A percentile compares a stretch with the other conserved stretches of the same genome.
Evolutionary conservation across 768 basidiomycete genomes (phyloP).

Genomic region (Termitomyces sp.): DNA sequence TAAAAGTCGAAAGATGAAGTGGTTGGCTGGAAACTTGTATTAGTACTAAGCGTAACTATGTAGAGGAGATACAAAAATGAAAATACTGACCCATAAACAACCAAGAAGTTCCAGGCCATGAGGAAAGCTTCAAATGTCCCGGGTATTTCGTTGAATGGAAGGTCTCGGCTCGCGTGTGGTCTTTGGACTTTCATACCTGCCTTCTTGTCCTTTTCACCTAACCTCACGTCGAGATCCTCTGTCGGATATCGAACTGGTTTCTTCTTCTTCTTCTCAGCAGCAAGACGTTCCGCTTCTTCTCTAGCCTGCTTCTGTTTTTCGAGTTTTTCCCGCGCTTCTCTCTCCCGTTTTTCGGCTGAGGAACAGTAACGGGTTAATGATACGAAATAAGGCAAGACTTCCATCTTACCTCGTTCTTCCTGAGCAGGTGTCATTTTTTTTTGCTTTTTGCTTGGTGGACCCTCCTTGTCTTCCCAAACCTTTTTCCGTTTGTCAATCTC

Average conservation of each 20-base stretch:
- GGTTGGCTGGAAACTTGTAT: constrained; percentile 59
- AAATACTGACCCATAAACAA: constrained; percentile 80
- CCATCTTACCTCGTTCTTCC: constrained; percentile 65
- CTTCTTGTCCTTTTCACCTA: constrained; percentile 82
- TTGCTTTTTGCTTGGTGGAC: constrained; percentile 77
- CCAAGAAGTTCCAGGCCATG: constrained; percentile 92
- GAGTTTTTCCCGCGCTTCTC: constrained; percentile 67
- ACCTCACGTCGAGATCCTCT: constrained; percentile 82
- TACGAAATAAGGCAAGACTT: constrained; percentile 20
- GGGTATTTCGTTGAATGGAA: constrained; percentile 69
- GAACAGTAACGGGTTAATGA: constrained; percentile 21
- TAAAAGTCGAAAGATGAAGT: constrained; percentile 82
- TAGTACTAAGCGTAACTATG: constrained; percentile 12
- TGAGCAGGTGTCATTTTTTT: constrained; percentile 74
- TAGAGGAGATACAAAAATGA: not conserved
- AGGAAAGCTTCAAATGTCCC: constrained; percentile 81
- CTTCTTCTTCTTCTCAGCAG: constrained; percentile 83
- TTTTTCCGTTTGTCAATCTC: constrained; percentile 95
- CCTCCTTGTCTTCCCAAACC: constrained; percentile 86
- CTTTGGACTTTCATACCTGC: constrained; percentile 68
- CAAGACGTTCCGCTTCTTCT: constrained; percentile 69
- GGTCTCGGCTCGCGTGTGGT: constrained; percentile 60
- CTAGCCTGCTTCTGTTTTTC: constrained; percentile 63
- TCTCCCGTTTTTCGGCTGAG: constrained; percentile 62
- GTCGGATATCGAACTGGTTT: constrained; percentile 91